Evolutionary conservation across 768 basidiomycete species (phyloP), one percentile per base, ranked within the genome.

Genomic region (Agrocybe chaxingu): DNA sequence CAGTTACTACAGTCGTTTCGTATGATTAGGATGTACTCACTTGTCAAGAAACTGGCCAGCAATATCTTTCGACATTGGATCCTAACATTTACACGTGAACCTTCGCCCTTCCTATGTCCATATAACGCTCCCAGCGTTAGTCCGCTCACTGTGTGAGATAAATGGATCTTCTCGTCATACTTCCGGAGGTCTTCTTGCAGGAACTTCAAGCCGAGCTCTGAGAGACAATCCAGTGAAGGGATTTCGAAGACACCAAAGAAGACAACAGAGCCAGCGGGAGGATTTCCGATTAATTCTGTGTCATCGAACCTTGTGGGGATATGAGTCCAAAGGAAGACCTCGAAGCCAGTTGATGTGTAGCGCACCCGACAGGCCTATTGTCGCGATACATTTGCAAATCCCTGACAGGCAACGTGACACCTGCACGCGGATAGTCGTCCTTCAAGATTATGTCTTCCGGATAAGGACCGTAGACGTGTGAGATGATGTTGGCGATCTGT

Each of bases 181-280:
- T 69, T 52, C 13, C 69, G 66, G 8, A 86, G 58, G 45, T 82
- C 82, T 3, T 46, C 36, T 45, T 78, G 64, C 4, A 87, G 56
- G 45, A 56, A 64, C 35, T 64, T 56, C 33, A 57, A 50, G 1
- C 82, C 85, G 38, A 58, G 58, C 0, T 68, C 65, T 0, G 82
- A 78, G 16, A 87, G 74, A 75, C 81, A 83, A 1, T 63, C 55
- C 0, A 79, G 67, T 1, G 65, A 50, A 2, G 67, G 57, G 51
- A 87, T 73, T 35, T 70, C 69, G 0, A 86, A 66, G 4, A 75
- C 57, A 0, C 83, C 85, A 31, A 73, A 77, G 52, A 84, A 81
- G 8, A 72, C 66, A 13, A 82, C 72, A 4, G 48, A 57, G 16
- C 48, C 53, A 8, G 48, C 42, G 8, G 67, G 66, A 10, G 69